phyloP scores from a whole-genome alignment of 768 basidiomycete genomes.

The Suillus plorans region DNA sequence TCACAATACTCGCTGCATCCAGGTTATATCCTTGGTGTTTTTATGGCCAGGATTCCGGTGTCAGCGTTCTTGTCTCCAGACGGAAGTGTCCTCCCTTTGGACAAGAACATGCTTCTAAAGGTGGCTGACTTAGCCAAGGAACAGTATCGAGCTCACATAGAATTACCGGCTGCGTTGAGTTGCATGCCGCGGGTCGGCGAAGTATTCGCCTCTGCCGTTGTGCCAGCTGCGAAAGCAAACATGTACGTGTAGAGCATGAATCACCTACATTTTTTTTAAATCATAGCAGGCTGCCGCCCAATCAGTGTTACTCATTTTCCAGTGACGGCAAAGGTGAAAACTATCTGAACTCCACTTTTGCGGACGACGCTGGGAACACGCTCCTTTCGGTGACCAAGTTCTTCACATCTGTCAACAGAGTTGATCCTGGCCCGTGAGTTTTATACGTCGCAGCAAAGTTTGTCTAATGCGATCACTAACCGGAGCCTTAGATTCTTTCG shows the following conservation, averaged over 20 bases:
- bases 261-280: neutral
- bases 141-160: neutral
- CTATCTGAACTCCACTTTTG: neutral
- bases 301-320: neutral
- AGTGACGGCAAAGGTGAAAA: neutral
- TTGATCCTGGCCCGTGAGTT: neutral
- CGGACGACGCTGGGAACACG: neutral
- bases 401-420: neutral
- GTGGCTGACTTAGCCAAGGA: neutral
- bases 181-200: neutral
- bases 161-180: neutral
- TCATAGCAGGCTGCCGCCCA: neutral
- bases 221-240: neutral
- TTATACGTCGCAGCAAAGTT: neutral
- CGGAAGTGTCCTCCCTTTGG: neutral
- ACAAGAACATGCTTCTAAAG: neutral
- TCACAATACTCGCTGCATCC: neutral
- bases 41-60: neutral
- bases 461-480: neutral
- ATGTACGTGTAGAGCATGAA: neutral
- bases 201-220: neutral
- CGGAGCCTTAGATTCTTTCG: neutral
- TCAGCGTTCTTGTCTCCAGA: neutral
- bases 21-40: neutral
- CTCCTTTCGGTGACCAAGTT: neutral